These are phyloP conservation scores for Cercophora sp. DNA, from an alignment of 495 filamentous ascomycete species.

Conservation along the genomic window DNA sequence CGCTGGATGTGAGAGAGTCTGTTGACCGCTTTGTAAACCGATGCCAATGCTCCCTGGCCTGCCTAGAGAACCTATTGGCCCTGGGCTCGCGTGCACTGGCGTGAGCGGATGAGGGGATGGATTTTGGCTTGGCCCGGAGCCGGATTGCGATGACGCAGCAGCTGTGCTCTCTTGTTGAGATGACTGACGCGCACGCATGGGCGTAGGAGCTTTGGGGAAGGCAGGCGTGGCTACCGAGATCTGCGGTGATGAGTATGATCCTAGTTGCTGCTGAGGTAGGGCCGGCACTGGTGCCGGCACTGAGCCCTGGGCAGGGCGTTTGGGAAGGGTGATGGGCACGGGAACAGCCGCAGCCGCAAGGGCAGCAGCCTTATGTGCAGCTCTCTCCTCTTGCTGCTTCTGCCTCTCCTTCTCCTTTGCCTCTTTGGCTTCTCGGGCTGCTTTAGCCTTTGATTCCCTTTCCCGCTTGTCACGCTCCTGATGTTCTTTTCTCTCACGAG, in stretches of 20 bases:
- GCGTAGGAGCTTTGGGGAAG: constrained; percentile 77
- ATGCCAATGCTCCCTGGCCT: constrained; percentile 27
- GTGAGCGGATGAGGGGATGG: constrained; percentile 60
- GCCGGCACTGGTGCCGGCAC: constrained; percentile 53
- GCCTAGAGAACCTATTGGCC: constrained; percentile 46
- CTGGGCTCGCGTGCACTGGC: constrained; percentile 54
- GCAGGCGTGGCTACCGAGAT: constrained; percentile 73
- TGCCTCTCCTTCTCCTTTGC: constrained; percentile 40
- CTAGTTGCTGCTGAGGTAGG: constrained; percentile 38
- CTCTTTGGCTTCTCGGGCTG: constrained; percentile 21
- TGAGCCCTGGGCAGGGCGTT: constrained; percentile 49
- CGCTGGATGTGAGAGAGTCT: constrained; percentile 17
- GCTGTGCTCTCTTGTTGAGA: constrained; percentile 77
- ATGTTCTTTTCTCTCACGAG: constrained; percentile 52
- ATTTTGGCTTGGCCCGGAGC: constrained; percentile 55
- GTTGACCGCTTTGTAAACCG: constrained; percentile 11
- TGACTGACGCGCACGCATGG: constrained; percentile 66
- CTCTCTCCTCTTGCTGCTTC: constrained; percentile 45
- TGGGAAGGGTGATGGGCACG: constrained; percentile 41
- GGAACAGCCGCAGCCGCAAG: constrained; percentile 29
- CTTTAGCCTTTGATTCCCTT: constrained; percentile 38
- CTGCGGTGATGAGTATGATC: constrained; percentile 68
- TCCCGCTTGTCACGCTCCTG: constrained; percentile 56
- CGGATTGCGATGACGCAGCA: constrained; percentile 55
- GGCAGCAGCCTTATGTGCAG: constrained; percentile 37